Percentiles rank a stretch among this genome's conserved stretches.
Evolutionary conservation across 192 early-diverging fungal species (phyloP).

Genomic region (Dissophora ornata): DNA sequence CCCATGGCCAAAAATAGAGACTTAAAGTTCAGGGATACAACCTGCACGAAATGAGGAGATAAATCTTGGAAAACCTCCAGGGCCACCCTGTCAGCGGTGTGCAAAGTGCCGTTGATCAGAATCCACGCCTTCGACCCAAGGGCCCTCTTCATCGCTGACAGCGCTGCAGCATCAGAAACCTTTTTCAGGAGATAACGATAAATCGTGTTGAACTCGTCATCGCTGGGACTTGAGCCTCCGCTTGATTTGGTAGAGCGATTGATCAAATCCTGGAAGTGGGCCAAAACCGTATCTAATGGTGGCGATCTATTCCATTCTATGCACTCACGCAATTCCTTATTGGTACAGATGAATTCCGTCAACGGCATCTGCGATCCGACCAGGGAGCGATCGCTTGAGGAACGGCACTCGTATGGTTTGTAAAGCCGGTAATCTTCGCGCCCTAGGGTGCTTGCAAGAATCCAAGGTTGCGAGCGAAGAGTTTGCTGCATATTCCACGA

Average conservation of each 20-base stretch:
- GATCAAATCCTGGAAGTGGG: constrained; percentile 7
- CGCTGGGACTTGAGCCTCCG: neutral
- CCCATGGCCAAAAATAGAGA: constrained; percentile 21
- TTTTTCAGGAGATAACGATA: no score
- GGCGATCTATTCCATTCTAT: constrained; percentile 40
- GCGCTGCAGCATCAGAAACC: neutral
- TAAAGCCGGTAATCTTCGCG: neutral
- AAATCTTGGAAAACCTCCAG: constrained; percentile 9
- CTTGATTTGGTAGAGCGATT: neutral
- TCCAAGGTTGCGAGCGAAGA: constrained; percentile 3
- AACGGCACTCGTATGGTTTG: constrained; percentile 13
- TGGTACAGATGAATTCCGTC: neutral
- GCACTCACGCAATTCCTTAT: neutral
- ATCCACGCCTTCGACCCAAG: constrained; percentile 12
- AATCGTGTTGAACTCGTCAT: neutral
- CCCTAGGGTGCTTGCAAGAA: neutral
- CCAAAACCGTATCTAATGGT: constrained; percentile 29
- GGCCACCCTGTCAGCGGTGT: constrained; percentile 8
- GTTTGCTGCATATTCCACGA: neutral
- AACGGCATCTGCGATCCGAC: constrained; percentile 21
- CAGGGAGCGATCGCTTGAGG: neutral
- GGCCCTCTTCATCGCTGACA: neutral
- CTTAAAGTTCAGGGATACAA: neutral
- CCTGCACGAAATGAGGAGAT: constrained; percentile 21
- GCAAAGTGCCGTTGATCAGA: constrained; percentile 4